Percentiles rank a stretch among this genome's conserved stretches.
phyloP scores from a whole-genome alignment of 495 filamentous ascomycete species.

The Aspergillus wentii region DNA sequence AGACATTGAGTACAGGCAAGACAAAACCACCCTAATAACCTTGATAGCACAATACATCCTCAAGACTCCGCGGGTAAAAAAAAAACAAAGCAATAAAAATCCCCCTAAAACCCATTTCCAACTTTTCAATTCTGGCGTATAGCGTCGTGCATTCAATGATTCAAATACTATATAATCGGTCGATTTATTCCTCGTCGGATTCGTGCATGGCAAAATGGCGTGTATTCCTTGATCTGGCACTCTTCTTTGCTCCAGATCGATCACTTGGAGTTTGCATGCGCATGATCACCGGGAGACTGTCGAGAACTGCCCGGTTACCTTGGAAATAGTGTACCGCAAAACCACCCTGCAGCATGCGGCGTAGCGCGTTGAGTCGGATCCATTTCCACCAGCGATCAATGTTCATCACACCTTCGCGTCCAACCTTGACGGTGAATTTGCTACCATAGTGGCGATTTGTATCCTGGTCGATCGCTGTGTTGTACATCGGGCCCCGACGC shows the following conservation, averaged over 20 bases:
- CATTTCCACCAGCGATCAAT: conserved; percentile 94
- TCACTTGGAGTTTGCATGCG: conserved; percentile 22
- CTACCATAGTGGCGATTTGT: conserved; percentile 71
- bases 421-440: conserved; percentile 70
- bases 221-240: conserved; percentile 29
- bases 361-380: conserved; percentile 67
- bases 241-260: conserved; percentile 27
- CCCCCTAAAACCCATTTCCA: too few relatives aligned
- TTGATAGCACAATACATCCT: too few relatives aligned
- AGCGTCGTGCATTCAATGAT: too few relatives aligned
- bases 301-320: conserved; percentile 72
- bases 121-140: too few relatives aligned
- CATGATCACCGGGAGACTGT: conserved; percentile 60
- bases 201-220: conserved; percentile 27
- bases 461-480: conserved; percentile 66
- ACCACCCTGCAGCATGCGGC: conserved; percentile 73
- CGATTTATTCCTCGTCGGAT: conserved; percentile 13
- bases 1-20: too few relatives aligned
- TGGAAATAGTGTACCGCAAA: conserved; percentile 81
- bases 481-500: conserved; percentile 64
- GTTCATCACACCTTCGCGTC: conserved; percentile 63
- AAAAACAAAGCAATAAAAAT: too few relatives aligned
- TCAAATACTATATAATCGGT: too few relatives aligned
- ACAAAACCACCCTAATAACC: too few relatives aligned
- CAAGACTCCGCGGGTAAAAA: too few relatives aligned